Conservation (phyloP, 164 flowering plant genomes). For the Aristolochia contorta region DNA sequence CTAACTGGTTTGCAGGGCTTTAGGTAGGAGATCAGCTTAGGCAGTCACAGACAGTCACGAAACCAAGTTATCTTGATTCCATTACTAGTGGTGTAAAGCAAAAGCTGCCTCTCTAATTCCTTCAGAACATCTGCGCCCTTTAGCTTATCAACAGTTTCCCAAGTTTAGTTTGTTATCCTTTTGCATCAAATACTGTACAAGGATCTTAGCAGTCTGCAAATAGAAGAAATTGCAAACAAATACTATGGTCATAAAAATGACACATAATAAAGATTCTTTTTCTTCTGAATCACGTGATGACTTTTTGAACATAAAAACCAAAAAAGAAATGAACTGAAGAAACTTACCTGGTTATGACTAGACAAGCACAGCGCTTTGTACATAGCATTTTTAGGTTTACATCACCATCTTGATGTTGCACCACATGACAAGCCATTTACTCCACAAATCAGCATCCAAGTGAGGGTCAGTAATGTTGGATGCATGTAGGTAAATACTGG, state of each 20-base stretch:
- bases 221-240: too few species aligned
- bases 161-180: constrained; percentile 61
- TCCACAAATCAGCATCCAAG: constrained; percentile 77
- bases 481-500: constrained; percentile 54
- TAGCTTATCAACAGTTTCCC: constrained; percentile 63
- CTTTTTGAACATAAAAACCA: background rate
- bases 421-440: constrained; percentile 86
- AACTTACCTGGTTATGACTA: constrained; percentile 76
- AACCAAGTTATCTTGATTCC: constrained; percentile 43
- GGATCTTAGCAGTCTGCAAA: constrained; percentile 73
- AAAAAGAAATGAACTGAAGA: background rate
- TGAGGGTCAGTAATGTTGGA: constrained; percentile 80
- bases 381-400: constrained; percentile 93
- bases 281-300: too few species aligned
- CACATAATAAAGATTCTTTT: too few species aligned
- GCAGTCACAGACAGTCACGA: constrained; percentile 92
- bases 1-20: constrained; percentile 25
- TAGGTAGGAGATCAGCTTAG: constrained; percentile 43
- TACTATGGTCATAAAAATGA: too few species aligned
- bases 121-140: constrained; percentile 88
- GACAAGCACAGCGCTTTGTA: constrained; percentile 71
- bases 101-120: constrained; percentile 69
- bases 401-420: constrained; percentile 89
- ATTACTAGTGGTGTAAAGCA: constrained; percentile 37
- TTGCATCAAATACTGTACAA: constrained; percentile 79